Evolutionary conservation across 805 yeast genomes (phyloP).

Genomic region (Candida silvicultrix): DNA sequence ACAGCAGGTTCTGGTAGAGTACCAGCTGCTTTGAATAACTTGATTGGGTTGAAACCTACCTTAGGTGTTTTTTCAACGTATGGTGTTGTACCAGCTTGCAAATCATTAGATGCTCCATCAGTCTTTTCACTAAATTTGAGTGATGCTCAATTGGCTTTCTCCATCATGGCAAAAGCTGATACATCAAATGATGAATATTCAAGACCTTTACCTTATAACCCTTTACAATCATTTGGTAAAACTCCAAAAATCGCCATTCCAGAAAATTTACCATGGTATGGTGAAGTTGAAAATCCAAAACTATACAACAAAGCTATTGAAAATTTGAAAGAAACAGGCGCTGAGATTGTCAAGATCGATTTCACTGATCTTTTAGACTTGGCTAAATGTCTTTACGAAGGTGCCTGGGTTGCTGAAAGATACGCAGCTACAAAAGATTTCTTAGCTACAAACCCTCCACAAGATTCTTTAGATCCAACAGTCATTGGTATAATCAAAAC

Average conservation of each 20-base stretch:
- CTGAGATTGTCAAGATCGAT: conserved; percentile 56
- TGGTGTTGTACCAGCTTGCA: conserved; percentile 98
- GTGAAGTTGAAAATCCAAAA: conserved; percentile 71
- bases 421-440: conserved; percentile 77
- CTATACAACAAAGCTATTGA: conserved; percentile 60
- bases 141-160: conserved; percentile 79
- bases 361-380: conserved; percentile 72
- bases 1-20: conserved; percentile 98
- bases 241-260: conserved; percentile 77
- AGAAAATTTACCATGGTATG: conserved; percentile 65
- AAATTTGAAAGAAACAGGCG: conserved; percentile 45
- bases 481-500: conserved; percentile 70
- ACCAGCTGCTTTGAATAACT: conserved; percentile 90
- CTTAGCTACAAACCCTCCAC: conserved; percentile 64
- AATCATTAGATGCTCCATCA: conserved; percentile 88
- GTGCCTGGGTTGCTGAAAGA: conserved; percentile 98
- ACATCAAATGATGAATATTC: conserved; percentile 69
- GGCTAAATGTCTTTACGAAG: conserved; percentile 88
- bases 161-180: conserved; percentile 69
- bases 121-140: conserved; percentile 68
- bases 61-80: conserved; percentile 78
- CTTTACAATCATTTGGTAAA: conserved; percentile 50
- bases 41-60: conserved; percentile 90
- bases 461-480: conserved; percentile 71
- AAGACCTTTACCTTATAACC: conserved; percentile 63